Evolutionary conservation across 352 stramenopile species (phyloP).

Genomic region (Phytophthora ramorum): DNA sequence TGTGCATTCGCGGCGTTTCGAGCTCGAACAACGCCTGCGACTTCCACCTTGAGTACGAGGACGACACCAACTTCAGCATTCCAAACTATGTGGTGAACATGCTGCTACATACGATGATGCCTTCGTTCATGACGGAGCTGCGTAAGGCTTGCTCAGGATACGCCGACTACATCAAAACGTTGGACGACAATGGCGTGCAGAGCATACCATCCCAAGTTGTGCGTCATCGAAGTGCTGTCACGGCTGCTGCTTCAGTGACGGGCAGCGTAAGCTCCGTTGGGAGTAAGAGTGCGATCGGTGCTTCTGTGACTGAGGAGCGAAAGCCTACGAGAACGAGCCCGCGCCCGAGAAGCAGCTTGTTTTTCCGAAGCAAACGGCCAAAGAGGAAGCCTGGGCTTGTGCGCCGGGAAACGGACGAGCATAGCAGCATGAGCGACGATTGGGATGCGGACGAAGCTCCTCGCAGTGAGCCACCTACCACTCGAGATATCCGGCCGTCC

Average conservation of each 20-base stretch:
- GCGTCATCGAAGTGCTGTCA: conserved; percentile 30
- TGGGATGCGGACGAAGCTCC: conserved; percentile 25
- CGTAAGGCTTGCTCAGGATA: conserved; percentile 69
- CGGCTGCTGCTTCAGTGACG: conserved; percentile 15
- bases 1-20: conserved; percentile 66
- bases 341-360: conserved; percentile 25
- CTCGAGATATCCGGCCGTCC: conserved; percentile 9
- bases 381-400: conserved; percentile 29
- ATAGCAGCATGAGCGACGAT: conserved; percentile 31
- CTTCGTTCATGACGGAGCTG: conserved; percentile 70
- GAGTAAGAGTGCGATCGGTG: conserved; percentile 18
- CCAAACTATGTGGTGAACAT: conserved; percentile 74
- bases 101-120: conserved; percentile 58
- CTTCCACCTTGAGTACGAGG: conserved; percentile 79
- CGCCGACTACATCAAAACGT: conserved; percentile 47
- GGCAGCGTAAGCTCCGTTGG: conserved; percentile 16
- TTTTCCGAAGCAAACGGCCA: conserved; percentile 23
- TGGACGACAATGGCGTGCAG: conserved; percentile 46
- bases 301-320: conserved; percentile 25
- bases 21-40: conserved; percentile 61
- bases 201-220: conserved; percentile 65
- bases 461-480: conserved; percentile 26
- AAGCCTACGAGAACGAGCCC: conserved; percentile 25
- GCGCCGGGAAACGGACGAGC: conserved; percentile 20
- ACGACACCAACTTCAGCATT: conserved; percentile 82